Conservation (phyloP, 495 filamentous ascomycete genomes). For the Xylaria sp. region DNA sequence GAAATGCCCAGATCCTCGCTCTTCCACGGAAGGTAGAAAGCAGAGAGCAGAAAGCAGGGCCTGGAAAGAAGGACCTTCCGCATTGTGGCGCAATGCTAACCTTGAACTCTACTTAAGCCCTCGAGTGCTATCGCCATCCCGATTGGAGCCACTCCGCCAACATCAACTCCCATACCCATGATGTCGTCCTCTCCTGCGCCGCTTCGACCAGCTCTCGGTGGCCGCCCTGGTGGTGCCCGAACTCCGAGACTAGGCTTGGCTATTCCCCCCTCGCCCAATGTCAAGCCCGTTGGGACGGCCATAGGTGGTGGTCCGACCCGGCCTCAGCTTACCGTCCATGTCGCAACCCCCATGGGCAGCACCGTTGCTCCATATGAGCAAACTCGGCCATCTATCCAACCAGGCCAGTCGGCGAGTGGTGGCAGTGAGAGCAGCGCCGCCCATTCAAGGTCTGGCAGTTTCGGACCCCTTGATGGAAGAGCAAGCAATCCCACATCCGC, state of each 20-base stretch:
- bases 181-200: constrained; percentile 81
- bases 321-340: constrained; percentile 69
- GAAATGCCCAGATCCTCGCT: not conserved
- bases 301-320: constrained; percentile 41
- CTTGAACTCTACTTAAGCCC: constrained; percentile 37
- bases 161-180: constrained; percentile 54
- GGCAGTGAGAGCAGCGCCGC: constrained; percentile 70
- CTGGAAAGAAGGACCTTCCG: not conserved
- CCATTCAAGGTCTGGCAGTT: constrained; percentile 77
- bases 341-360: constrained; percentile 86
- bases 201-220: constrained; percentile 82
- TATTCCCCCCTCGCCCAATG: constrained; percentile 84
- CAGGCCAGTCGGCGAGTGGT: constrained; percentile 68
- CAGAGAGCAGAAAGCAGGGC: not conserved
- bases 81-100: constrained; percentile 41
- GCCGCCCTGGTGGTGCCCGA: constrained; percentile 67
- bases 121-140: constrained; percentile 35
- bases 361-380: constrained; percentile 69
- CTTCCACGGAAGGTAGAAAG: not conserved
- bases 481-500: constrained; percentile 79
- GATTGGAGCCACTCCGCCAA: constrained; percentile 36
- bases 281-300: constrained; percentile 67
- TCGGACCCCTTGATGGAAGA: constrained; percentile 73
- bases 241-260: constrained; percentile 83
- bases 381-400: constrained; percentile 51